Evolutionary conservation across 129 eudicot species (phyloP).

Genomic region (Arctium minus): DNA sequence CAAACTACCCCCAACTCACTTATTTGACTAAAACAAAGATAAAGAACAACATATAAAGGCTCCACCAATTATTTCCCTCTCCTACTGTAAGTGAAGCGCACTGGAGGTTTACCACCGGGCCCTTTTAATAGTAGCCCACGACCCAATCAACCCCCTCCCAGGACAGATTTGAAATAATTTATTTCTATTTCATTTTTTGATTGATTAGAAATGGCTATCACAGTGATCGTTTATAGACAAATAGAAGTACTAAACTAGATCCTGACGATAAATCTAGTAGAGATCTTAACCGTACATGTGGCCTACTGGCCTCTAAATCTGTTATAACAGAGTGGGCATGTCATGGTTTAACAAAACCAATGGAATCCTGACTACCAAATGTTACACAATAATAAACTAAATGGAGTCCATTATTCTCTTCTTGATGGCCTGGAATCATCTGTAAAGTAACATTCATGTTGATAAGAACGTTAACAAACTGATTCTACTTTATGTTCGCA

Average conservation of each 20-base stretch:
- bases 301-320: not conserved
- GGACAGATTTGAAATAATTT: too few species aligned
- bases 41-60: too few species aligned
- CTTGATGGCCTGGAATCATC: not conserved
- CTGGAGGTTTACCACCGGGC: too few species aligned
- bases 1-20: too few species aligned
- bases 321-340: not conserved
- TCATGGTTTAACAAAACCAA: not conserved
- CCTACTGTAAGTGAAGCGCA: too few species aligned
- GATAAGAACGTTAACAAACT: not conserved
- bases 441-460: not conserved
- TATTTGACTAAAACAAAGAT: too few species aligned
- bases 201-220: not conserved
- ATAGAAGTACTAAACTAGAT: not conserved
- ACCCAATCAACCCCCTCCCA: too few species aligned
- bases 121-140: too few species aligned
- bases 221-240: not conserved
- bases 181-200: not conserved
- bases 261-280: not conserved
- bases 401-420: not conserved
- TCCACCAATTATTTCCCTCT: too few species aligned
- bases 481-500: not conserved
- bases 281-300: not conserved
- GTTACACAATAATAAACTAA: not conserved
- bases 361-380: not conserved